Percentiles rank a stretch among this genome's conserved stretches.
phyloP scores from a whole-genome alignment of 345 rosid species.

The Isatis tinctoria region DNA sequence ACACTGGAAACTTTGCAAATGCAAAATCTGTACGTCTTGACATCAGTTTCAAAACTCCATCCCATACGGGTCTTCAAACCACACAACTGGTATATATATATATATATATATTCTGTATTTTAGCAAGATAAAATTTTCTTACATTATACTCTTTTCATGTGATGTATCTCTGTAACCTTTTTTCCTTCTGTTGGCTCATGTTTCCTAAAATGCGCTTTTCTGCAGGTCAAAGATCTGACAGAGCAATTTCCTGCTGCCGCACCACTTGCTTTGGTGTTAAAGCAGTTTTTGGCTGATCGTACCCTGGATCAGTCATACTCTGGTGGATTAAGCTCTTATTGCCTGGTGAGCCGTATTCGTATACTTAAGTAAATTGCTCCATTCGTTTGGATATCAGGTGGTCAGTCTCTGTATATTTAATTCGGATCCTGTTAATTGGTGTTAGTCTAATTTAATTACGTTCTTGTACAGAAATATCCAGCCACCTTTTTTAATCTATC shows the following conservation, averaged over 20 bases:
- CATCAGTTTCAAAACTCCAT: conserved; percentile 88
- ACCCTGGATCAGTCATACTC: conserved; percentile 96
- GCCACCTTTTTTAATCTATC: not conserved
- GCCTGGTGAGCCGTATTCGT: conserved; percentile 57
- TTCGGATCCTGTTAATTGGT: conserved; percentile 10
- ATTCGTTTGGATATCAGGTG: conserved; percentile 10
- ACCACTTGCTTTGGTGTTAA: conserved; percentile 93
- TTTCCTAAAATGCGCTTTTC: conserved; percentile 20
- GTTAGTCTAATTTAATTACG: not conserved
- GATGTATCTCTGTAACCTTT: not conserved
- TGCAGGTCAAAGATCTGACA: conserved; percentile 80
- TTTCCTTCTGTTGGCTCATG: conserved; percentile 3
- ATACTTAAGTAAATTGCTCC: not conserved
- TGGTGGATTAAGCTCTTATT: conserved; percentile 97
- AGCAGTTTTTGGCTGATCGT: conserved; percentile 97
- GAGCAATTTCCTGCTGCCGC: conserved; percentile 93
- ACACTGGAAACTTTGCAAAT: conserved; percentile 36
- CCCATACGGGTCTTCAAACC: conserved; percentile 95
- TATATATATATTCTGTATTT: conserved; percentile 21
- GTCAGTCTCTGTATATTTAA: conserved; percentile 10
- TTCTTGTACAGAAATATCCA: not conserved
- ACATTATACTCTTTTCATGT: not conserved
- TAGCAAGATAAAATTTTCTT: not conserved
- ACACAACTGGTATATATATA: conserved; percentile 62
- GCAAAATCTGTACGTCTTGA: conserved; percentile 78